These are phyloP conservation scores for Pythium pectinolyticum DNA, from an alignment of 352 stramenopile species.

Conservation along the genomic window DNA sequence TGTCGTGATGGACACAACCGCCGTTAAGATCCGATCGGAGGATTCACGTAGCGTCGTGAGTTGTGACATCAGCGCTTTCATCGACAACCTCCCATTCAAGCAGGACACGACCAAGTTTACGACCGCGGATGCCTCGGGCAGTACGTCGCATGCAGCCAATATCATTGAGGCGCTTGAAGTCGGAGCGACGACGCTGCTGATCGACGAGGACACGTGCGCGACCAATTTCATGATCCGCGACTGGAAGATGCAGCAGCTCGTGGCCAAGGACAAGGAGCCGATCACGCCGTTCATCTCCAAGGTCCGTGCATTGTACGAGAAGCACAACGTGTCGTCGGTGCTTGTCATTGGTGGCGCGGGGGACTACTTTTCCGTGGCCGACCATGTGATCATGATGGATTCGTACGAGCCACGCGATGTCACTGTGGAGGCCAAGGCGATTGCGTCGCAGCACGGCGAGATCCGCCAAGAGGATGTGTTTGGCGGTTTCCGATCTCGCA, in stretches of 20 bases:
- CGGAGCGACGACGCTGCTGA: conserved; percentile 90
- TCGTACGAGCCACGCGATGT: conserved; percentile 92
- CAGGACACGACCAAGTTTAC: conserved; percentile 92
- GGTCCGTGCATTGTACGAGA: conserved; percentile 89
- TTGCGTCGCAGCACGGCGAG: conserved; percentile 67
- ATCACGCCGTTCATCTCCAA: conserved; percentile 98
- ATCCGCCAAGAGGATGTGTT: conserved; percentile 58
- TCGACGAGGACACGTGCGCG: conserved; percentile 97
- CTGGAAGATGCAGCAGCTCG: conserved; percentile 96
- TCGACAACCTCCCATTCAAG: conserved; percentile 95
- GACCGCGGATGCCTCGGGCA: conserved; percentile 93
- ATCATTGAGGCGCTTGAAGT: conserved; percentile 94
- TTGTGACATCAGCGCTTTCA: conserved; percentile 95
- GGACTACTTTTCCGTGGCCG: conserved; percentile 97
- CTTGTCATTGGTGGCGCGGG: conserved; percentile 95
- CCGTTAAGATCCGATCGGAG: conserved; percentile 95
- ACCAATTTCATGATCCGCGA: conserved; percentile 99
- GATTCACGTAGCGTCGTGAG: conserved; percentile 91
- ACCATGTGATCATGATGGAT: conserved; percentile 97
- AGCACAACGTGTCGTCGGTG: conserved; percentile 90
- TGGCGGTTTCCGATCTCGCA: conserved; percentile 46
- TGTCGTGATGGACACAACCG: conserved; percentile 81
- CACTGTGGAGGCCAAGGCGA: conserved; percentile 90
- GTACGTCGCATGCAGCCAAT: conserved; percentile 95
- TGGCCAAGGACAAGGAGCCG: conserved; percentile 94